Percentiles rank a stretch among this genome's conserved stretches.
Evolutionary conservation across 1,139 yeast genomes (phyloP).

Genomic region (Pichia kudriavzevii): DNA sequence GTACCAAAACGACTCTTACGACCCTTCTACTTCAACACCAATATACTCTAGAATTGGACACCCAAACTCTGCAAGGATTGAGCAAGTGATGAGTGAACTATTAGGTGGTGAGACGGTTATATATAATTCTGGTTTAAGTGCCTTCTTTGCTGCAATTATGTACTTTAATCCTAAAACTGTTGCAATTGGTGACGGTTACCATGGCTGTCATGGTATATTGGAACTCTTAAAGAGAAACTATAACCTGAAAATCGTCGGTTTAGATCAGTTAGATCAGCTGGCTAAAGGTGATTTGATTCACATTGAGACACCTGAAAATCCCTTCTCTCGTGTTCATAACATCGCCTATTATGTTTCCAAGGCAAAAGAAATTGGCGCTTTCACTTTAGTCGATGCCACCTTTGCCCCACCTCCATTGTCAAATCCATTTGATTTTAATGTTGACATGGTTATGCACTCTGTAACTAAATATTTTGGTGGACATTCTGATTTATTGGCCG

Average conservation of each 20-base stretch:
- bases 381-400: constrained; percentile 77
- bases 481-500: constrained; percentile 86
- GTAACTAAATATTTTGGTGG: constrained; percentile 92
- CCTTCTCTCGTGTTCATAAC: constrained; percentile 60
- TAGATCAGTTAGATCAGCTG: constrained; percentile 45
- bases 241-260: constrained; percentile 45
- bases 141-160: constrained; percentile 70
- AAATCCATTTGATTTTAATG: constrained; percentile 77
- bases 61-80: constrained; percentile 64
- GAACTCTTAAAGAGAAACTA: constrained; percentile 54
- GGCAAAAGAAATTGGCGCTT: constrained; percentile 72
- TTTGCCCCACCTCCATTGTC: constrained; percentile 85
- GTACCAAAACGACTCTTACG: constrained; percentile 27
- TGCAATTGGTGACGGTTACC: constrained; percentile 76
- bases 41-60: constrained; percentile 67
- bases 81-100: constrained; percentile 53
- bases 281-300: constrained; percentile 71
- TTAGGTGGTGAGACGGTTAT: constrained; percentile 53
- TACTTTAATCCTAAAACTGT: constrained; percentile 67
- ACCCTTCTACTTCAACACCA: constrained; percentile 26
- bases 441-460: constrained; percentile 79
- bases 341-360: constrained; percentile 51
- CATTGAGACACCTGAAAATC: constrained; percentile 83
- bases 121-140: constrained; percentile 74
- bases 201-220: constrained; percentile 72